Conservation (phyloP, 1,139 yeast species). For the Suhomyces terraborum region DNA sequence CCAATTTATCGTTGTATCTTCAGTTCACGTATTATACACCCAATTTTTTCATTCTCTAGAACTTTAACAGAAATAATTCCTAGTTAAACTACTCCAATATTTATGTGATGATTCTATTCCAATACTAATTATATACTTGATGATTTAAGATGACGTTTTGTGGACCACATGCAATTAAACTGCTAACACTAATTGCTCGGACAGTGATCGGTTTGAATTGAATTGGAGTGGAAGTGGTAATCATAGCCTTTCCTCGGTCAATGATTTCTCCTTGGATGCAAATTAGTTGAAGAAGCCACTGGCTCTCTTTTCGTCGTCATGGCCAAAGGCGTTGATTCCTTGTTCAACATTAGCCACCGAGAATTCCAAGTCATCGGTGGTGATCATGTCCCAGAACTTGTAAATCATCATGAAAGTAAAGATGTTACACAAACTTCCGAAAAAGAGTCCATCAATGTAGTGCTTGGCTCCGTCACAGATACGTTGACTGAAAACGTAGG, state of each 20-base stretch:
- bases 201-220: background rate
- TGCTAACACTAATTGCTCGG: too few species aligned
- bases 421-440: constrained; percentile 76
- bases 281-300: constrained; percentile 29
- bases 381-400: constrained; percentile 95
- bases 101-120: background rate
- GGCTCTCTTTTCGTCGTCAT: constrained; percentile 40
- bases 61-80: too few species aligned
- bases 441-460: constrained; percentile 86
- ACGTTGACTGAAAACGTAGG: constrained; percentile 63
- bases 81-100: too few species aligned
- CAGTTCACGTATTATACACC: too few species aligned
- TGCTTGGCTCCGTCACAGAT: constrained; percentile 78
- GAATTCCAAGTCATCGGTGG: constrained; percentile 94
- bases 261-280: background rate
- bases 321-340: constrained; percentile 36
- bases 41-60: too few species aligned
- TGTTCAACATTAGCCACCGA: constrained; percentile 60
- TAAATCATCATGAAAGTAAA: constrained; percentile 92
- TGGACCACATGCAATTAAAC: background rate
- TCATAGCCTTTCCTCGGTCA: background rate
- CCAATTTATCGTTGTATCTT: too few species aligned
- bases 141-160: background rate
- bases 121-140: background rate
- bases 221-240: background rate